Base-by-base conservation (phyloP, 768 basidiomycete genomes). In the Panus rudis region DNA sequence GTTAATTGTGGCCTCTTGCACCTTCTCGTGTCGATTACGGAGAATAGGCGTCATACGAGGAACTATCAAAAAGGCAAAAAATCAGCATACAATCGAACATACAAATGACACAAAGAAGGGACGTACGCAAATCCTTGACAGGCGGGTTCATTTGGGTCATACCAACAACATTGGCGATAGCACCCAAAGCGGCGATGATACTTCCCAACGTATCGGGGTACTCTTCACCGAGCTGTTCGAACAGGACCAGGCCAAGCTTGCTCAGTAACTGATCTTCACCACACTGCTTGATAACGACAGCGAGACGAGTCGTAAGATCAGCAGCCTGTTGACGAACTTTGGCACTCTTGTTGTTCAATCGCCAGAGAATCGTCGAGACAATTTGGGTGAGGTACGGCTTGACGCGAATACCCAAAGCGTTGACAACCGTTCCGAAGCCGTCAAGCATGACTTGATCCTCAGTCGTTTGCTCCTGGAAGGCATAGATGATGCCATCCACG, bases 61-160 rank as follows among this genome's bases (percentile, higher is more conserved):
- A 28, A 99, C 92, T 97, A 59, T 1, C 41, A 28, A n/a, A 10
- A 11, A 24, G 35, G 37, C 10, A 17, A 7, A 10, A 19, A 4
- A 20, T 10, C 17, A 13, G 13, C 5, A 14, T 14, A 17, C 4
- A 23, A 10, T 40, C 2, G 17, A 23, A 3, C 1, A 7, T 25
- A 27, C 13, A 24, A 31, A 5, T 12, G 7, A 17, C 41, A 21
- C 41, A 39, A 25, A 3, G 26, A 37, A 19, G 43, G 19, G 10
- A 83, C 93, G 78, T 64, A 96, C 93, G 62, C 45, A 99, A 81
- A 75, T 99, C 96, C 64, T 99, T 99, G 21, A 99, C 93, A 0
- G 96, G 96, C 12, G 96, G 96, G 62, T 96, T 97, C 96, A 99
- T 99, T 63, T 97, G 92, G 8, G 96, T 96, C 96, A 98, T 99